Base-by-base conservation (phyloP, 148 eudicot species). In the Vaccinium corymbosum region DNA sequence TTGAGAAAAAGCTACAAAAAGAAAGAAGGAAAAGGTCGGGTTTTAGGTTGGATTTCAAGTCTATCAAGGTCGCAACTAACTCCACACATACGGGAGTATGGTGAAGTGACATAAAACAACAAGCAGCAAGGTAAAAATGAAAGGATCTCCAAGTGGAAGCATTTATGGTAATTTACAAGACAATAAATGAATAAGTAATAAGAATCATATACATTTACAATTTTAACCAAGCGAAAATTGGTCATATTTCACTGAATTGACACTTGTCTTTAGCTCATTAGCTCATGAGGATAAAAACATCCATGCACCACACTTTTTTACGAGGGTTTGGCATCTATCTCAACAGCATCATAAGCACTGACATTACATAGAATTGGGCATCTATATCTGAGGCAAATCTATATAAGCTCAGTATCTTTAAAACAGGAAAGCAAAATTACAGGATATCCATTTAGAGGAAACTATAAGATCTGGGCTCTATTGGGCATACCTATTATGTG, bases 91-190 rank as follows among this genome's bases (percentile, higher is more conserved):
- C 2, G 48, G 52, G 22, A 74, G 78, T 19, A 74, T 3, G 7
- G 22, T 46, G 78, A 42, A 74, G 53, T 74, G 53, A 74, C 52
- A 46, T 74, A 49, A 74, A 74, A 66, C n/a, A 74, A 42, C 7
- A 5, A 42, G 29, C 11, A 46, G 12, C 22, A 73, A 17, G 78
- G 49, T 19, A 19, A 74, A 46, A 46, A 7, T 3, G 78, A 42
- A 74, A 42, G 78, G 51, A 74, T 42, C 22, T 74, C 53, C 49
- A 46, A 46, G 49, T 74, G 49, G 20, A 73, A 38, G 78, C 50
- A 74, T 74, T 75, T 35, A 32, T 35, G 8, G 6, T n/a, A 72
- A 35, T 29, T 72, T 42, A 42, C 46, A 42, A 42, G 46, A 42
- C 9, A 9, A 75, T 15, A 15, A 46, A 4, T 19, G 11, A 38